These are phyloP conservation scores for Triangularia setosa DNA, from an alignment of 2,329 filamentous ascomycete genomes.

Conservation along the genomic window DNA sequence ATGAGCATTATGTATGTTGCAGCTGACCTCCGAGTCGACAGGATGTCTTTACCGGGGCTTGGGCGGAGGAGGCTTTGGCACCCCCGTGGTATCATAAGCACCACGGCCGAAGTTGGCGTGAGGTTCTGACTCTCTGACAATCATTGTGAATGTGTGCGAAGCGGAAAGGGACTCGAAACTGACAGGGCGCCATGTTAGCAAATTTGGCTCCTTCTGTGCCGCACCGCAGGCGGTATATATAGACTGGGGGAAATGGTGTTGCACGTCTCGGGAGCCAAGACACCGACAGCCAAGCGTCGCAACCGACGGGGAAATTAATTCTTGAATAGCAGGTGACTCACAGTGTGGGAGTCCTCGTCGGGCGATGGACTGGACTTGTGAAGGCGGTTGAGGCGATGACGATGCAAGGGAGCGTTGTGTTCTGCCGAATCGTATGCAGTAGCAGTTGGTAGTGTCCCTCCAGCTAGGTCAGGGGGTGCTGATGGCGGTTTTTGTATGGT, in stretches of 20 bases:
- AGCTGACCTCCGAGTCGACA: not conserved
- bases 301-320: slow-evolving; percentile 11
- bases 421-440: slow-evolving; percentile 26
- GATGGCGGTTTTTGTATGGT: slow-evolving; percentile 20
- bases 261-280: slow-evolving; percentile 9
- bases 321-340: slow-evolving; percentile 29
- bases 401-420: slow-evolving; percentile 24
- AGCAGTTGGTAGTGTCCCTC: slow-evolving; percentile 21
- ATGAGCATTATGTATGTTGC: slow-evolving; percentile 9
- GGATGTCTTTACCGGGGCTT: slow-evolving; percentile 32
- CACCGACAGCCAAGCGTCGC: slow-evolving; percentile 10
- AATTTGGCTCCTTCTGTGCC: slow-evolving; percentile 2
- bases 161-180: slow-evolving; percentile 1
- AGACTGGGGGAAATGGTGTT: not conserved
- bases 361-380: slow-evolving; percentile 29
- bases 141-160: slow-evolving; percentile 30
- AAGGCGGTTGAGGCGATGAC: slow-evolving; percentile 23
- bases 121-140: slow-evolving; percentile 30
- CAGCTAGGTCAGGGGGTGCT: slow-evolving; percentile 18
- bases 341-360: slow-evolving; percentile 20
- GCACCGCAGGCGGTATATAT: slow-evolving; percentile 14
- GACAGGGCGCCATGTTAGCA: slow-evolving; percentile 24
- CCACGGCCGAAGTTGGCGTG: slow-evolving; percentile 35
- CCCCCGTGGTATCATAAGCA: slow-evolving; percentile 37
- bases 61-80: slow-evolving; percentile 36